Evolutionary conservation across 257 asterid species (phyloP), one percentile per base, ranked within the genome.

Genomic region (Penstemon barbatus): DNA sequence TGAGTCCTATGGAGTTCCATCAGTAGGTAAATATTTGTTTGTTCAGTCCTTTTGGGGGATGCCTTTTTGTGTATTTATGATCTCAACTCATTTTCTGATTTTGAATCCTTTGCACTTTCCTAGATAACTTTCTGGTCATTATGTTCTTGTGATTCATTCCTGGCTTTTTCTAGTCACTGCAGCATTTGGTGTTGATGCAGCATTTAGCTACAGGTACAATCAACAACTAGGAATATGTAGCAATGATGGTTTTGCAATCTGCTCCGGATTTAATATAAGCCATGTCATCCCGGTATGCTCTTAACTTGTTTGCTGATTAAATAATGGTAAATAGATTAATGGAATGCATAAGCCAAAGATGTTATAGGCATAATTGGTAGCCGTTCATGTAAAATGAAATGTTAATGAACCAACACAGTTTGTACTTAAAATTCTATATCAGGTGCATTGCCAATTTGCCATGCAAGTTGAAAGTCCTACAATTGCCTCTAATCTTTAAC

Each of bases 161-260:
- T 41, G 54, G 57, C 52, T 15, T 49, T 73, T 73, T 46, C 60
- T 38, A 69, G 57, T 40, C 66, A 5, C 77, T 79, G 74, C 87
- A 93, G 99, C 99, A 55, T 93, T 86, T 78, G 99, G 99, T 53
- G 84, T 89, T 61, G 99, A 93, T 82, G 95, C 96, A 57, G 97
- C 92, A 56, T 93, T 93, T 82, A 93, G 96, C 84, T 93, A 90
- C 71, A 88, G 86, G 83, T 83, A 87, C 84, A 93, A 93, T 77
- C 90, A 87, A 71, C 85, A 81, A 60, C 88, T 79, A 65, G 97
- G 97, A 57, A 67, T 84, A 56, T 93, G 96, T 75, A 74, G 79
- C 56, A 82, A 61, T 40, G 88, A 84, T 71, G 99, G 99, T 50
- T 95, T 93, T 65, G 99, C 87, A 51, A 76, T 93, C 72, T 82